A percentile compares a stretch with the other conserved stretches of the same genome.
Conservation (phyloP, 2,329 filamentous ascomycete species). For the Dichotomopilus funicola region DNA sequence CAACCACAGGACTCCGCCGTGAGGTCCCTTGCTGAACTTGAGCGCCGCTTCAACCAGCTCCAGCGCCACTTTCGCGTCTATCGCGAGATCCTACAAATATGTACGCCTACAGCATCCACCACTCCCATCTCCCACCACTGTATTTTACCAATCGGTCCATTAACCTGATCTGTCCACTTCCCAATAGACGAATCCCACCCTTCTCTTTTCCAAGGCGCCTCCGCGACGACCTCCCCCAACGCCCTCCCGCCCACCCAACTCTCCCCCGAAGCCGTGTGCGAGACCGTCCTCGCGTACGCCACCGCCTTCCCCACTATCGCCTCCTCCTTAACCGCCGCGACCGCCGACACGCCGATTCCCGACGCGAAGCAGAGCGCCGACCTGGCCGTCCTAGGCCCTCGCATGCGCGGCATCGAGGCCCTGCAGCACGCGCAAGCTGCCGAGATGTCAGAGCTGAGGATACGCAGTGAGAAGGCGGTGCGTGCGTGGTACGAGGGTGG, state of each 20-base stretch:
- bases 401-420: slow-evolving; percentile 55
- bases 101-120: slow-evolving; percentile 33
- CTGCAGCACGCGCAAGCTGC: slow-evolving; percentile 56
- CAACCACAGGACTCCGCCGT: slow-evolving; percentile 36
- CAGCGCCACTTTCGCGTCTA: slow-evolving; percentile 49
- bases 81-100: slow-evolving; percentile 53
- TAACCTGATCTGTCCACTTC: neutral
- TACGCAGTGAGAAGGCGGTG: slow-evolving; percentile 55
- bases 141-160: neutral
- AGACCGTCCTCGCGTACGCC: slow-evolving; percentile 51
- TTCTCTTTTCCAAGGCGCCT: slow-evolving; percentile 46
- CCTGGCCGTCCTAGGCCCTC: slow-evolving; percentile 52
- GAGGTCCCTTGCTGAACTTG: slow-evolving; percentile 43
- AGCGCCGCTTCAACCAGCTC: slow-evolving; percentile 46
- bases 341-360: slow-evolving; percentile 49
- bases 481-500: slow-evolving; percentile 69
- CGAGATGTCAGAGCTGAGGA: slow-evolving; percentile 58
- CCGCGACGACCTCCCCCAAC: slow-evolving; percentile 20
- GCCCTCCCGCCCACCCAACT: slow-evolving; percentile 43
- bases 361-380: slow-evolving; percentile 48
- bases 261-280: slow-evolving; percentile 43
- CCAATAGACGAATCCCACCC: slow-evolving; percentile 46
- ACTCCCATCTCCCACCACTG: neutral
- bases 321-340: slow-evolving; percentile 50
- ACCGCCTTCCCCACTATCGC: slow-evolving; percentile 49